Evolutionary conservation across 2,329 filamentous ascomycete genomes (phyloP), one percentile per base, ranked within the genome.

Genomic region (Thielaviopsis punctulata): DNA sequence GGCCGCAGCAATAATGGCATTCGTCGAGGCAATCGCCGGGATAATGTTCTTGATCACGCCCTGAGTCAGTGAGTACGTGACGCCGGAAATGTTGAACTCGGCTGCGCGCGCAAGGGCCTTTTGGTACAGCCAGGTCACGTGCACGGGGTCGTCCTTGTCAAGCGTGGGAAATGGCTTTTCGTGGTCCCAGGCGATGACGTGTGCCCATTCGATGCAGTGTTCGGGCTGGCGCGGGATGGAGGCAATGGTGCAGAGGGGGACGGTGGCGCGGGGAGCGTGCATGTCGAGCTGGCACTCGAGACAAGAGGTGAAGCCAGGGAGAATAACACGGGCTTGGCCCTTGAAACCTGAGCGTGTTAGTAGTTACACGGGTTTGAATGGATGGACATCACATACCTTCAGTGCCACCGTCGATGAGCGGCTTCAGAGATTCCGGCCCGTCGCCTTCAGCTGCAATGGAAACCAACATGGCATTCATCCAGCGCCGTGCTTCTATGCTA

Each of bases 41-140:
- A 98, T 98, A 66, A 98, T 98, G 67, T 98, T 98, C 68, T 98
- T 98, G 61, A 98, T 87, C 2, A 96, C 93, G 53, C 92, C 93
- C 64, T 98, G 92, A 0, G 93, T 95, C 65, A 95, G 80, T 5
- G 86, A 83, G 66, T 98, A 98, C 1, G 92, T 96, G 54, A 98
- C 86, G 8, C 92, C 93, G 0, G 79, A 66, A 59, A 98, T 98
- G 60, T 84, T 82, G 69, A 94, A 98, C 62, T 98, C 86, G 54
- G 81, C 66, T 0, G 92, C 88, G 33, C 92, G 84, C 46, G 76
- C 68, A 15, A 90, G 74, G 0, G 92, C 88, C 62, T 88, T 88
- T 57, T 86, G 76, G 66, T 86, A 96, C 3, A 98, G 76, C 92
- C 92, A 98, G n/a, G 82, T 85, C 62, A 98, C 92, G 66, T 98